phyloP scores from a whole-genome alignment of 768 basidiomycete genomes.

The Lactarius sp. region DNA sequence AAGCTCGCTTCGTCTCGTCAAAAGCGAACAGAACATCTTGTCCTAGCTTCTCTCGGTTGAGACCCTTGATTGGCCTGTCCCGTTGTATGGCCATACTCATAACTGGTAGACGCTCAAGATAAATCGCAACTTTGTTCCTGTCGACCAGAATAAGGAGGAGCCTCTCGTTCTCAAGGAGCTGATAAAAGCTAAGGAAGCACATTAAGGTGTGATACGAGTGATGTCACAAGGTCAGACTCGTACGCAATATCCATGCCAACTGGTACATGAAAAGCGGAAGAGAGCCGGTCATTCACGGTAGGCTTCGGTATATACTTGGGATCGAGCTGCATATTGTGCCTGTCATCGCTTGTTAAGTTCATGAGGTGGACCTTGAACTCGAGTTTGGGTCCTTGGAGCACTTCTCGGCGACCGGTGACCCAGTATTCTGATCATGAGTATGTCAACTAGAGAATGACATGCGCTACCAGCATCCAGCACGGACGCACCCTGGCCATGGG shows the following conservation, averaged over 20 bases:
- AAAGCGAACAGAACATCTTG: constrained; percentile 42
- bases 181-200: constrained; percentile 5
- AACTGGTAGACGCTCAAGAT: constrained; percentile 9
- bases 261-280: constrained; percentile 4
- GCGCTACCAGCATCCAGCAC: no score
- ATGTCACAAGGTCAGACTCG: neutral
- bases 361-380: constrained; percentile 4
- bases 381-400: neutral
- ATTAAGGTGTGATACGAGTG: neutral
- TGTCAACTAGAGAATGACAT: neutral
- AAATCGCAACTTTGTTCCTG: constrained; percentile 5
- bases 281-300: neutral
- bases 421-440: constrained; percentile 1
- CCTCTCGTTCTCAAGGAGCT: constrained; percentile 18
- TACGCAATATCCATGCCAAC: neutral
- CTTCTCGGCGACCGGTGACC: constrained; percentile 10
- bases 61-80: constrained; percentile 2
- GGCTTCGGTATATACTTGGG: constrained; percentile 11
- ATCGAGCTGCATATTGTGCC: constrained; percentile 14
- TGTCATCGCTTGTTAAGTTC: constrained; percentile 14
- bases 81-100: neutral
- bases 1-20: constrained; percentile 47
- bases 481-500: no score
- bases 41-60: constrained; percentile 47
- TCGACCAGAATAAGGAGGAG: constrained; percentile 15